Evolutionary conservation across 129 eudicot genomes (phyloP).

Genomic region (Lonicera japonica): DNA sequence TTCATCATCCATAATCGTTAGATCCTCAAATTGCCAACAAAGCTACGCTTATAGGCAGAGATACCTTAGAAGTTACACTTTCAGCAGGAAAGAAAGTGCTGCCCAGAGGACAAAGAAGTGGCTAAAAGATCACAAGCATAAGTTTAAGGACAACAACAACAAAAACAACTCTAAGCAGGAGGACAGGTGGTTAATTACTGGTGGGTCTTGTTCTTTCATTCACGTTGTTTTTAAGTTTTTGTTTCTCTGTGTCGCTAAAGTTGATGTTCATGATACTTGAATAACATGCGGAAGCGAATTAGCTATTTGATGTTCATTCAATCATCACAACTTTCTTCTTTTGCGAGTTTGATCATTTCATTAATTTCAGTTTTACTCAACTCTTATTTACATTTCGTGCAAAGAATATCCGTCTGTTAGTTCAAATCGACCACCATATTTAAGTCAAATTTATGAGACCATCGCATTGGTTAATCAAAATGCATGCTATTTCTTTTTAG

Average conservation of each 20-base stretch:
- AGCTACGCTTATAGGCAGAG: slow-evolving; percentile 19
- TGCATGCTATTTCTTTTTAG: too few species aligned
- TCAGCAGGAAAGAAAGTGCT: neutral
- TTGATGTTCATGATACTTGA: slow-evolving; percentile 1
- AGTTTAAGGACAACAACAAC: neutral
- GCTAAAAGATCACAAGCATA: neutral
- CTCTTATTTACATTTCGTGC: too few species aligned
- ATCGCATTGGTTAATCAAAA: too few species aligned
- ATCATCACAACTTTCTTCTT: neutral
- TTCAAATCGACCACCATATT: too few species aligned
- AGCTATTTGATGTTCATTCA: neutral
- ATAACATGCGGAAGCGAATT: neutral
- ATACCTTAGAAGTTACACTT: slow-evolving; percentile 16
- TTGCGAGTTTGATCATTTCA: neutral
- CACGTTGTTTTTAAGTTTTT: neutral
- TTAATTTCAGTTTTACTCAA: too few species aligned
- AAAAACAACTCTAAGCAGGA: neutral
- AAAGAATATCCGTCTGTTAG: too few species aligned
- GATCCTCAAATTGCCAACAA: too few species aligned
- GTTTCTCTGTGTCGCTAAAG: slow-evolving; percentile 4
- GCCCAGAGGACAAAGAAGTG: slow-evolving; percentile 12
- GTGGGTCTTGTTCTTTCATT: neutral
- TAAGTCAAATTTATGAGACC: too few species aligned
- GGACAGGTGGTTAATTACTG: neutral
- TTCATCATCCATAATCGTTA: too few species aligned